A percentile compares a stretch with the other conserved stretches of the same genome.
Evolutionary conservation across 495 filamentous ascomycete genomes (phyloP).

Genomic region (Cercophora sp.): DNA sequence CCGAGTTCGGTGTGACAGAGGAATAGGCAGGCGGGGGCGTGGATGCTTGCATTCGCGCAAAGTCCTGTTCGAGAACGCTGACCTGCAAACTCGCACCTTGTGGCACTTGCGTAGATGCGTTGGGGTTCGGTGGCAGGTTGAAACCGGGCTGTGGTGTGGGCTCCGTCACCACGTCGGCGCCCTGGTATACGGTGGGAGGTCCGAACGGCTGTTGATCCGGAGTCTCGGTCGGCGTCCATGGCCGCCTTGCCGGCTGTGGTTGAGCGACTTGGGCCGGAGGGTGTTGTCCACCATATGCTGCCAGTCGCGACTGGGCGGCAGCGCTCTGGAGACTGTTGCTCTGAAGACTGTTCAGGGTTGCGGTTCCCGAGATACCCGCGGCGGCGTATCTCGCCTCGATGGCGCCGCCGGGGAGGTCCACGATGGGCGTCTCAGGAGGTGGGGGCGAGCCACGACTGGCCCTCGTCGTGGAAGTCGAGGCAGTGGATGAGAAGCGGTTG

Average conservation of each 20-base stretch:
- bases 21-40: constrained; percentile 93
- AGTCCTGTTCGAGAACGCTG: constrained; percentile 77
- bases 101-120: constrained; percentile 20
- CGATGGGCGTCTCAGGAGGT: constrained; percentile 91
- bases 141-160: constrained; percentile 30
- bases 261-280: constrained; percentile 30
- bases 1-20: constrained; percentile 57
- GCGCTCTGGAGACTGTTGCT: constrained; percentile 57
- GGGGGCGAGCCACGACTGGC: constrained; percentile 91
- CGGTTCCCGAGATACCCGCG: constrained; percentile 78
- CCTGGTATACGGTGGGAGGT: constrained; percentile 90
- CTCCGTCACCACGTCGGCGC: constrained; percentile 52
- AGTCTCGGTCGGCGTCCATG: constrained; percentile 94
- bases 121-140: constrained; percentile 32
- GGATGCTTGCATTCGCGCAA: constrained; percentile 79
- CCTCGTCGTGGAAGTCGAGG: constrained; percentile 88
- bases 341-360: constrained; percentile 73
- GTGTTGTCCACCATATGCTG: constrained; percentile 61
- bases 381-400: constrained; percentile 90
- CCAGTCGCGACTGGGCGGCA: constrained; percentile 71
- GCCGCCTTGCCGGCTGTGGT: constrained; percentile 53
- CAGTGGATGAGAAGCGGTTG: constrained; percentile 79
- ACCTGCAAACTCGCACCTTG: constrained; percentile 35
- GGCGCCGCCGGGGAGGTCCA: constrained; percentile 66
- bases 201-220: constrained; percentile 87